Evolutionary conservation across 2,329 filamentous ascomycete species (phyloP), one percentile per base, ranked within the genome.

Genomic region (Ophiosphaerella korrae): DNA sequence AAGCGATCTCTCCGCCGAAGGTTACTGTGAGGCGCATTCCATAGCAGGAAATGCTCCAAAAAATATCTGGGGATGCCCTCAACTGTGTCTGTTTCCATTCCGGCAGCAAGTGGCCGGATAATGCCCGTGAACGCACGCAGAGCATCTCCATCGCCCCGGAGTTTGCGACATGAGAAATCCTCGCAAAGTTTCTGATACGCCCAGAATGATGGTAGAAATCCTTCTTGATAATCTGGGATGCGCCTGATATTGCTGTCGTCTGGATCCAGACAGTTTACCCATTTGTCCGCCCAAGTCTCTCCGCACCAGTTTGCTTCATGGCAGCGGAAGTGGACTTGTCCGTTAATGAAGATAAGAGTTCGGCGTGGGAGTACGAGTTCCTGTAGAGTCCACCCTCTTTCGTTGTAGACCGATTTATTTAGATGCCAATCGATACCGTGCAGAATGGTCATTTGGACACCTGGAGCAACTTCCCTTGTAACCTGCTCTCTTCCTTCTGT

Each of bases 111-210:
- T 12, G 44, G 44, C 7, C 44, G 35, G 5, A 21, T 40, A 24
- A 46, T 18, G n/a, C 44, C 48, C n/a, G 26, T 31, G 7, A 50
- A 18, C 14, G 48, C 48, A 6, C 48, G 48, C 5, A 50, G 29
- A 35, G 48, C 36, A 35, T 50, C 48, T 11, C 31, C 48, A 21
- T 45, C 48, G 23, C 36, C 41, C 35, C 48, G 42, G 12, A 50
- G 29, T 4, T 37, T 42, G 13, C 48, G 48, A 16, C 14, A 9
- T n/a, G 48, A 50, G 31, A 45, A 50, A 9, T 50, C 37, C 21
- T 50, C 48, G 33, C 48, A 50, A 1, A 50, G 29, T 12, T 50
- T 50, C 24, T 50, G 48, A 24, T 50, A 50, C 11, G 48, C 36
- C 48, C 48, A 50, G n/a, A 26, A 21, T 1, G 48, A 45, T 23